Conservation (phyloP, 1,284 basidiomycete genomes). For the Tylopilus sp. region DNA sequence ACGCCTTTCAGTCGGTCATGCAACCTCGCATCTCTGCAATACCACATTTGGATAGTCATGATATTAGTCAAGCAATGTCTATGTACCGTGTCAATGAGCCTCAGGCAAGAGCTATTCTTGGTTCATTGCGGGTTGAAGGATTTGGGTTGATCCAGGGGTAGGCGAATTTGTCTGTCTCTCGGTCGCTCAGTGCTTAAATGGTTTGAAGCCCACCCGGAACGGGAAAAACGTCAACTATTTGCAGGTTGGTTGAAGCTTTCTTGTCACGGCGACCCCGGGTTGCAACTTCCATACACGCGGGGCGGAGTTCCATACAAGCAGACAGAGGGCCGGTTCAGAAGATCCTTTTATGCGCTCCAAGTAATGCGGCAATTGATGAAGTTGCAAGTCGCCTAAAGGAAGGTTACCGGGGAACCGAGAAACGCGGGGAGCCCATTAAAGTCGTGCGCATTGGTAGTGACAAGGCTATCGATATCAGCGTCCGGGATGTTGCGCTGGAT, state of each 20-base stretch:
- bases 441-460: slow-evolving; percentile 88
- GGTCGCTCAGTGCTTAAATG: slow-evolving; percentile 4
- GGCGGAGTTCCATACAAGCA: slow-evolving; percentile 38
- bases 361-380: slow-evolving; percentile 98
- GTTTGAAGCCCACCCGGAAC: slow-evolving; percentile 81
- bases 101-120: slow-evolving; percentile 86
- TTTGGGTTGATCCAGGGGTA: slow-evolving; percentile 96
- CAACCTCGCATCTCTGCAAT: slow-evolving; percentile 55
- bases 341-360: slow-evolving; percentile 92
- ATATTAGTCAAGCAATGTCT: slow-evolving; percentile 65
- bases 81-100: slow-evolving; percentile 85
- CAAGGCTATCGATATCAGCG: slow-evolving; percentile 73
- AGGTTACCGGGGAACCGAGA: slow-evolving; percentile 60
- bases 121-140: slow-evolving; percentile 68
- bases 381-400: slow-evolving; percentile 85
- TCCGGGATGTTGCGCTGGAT: slow-evolving; percentile 87
- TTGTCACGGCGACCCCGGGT: slow-evolving; percentile 56
- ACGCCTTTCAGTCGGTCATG: slow-evolving; percentile 68
- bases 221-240: slow-evolving; percentile 98
- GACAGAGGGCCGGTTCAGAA: slow-evolving; percentile 60
- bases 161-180: slow-evolving; percentile 24
- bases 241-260: slow-evolving; percentile 86
- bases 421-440: slow-evolving; percentile 56
- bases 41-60: slow-evolving; percentile 45
- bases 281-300: slow-evolving; percentile 46